Evolutionary conservation across 2,329 filamentous ascomycete species (phyloP).

Genomic region (Coniochaeta sp.): DNA sequence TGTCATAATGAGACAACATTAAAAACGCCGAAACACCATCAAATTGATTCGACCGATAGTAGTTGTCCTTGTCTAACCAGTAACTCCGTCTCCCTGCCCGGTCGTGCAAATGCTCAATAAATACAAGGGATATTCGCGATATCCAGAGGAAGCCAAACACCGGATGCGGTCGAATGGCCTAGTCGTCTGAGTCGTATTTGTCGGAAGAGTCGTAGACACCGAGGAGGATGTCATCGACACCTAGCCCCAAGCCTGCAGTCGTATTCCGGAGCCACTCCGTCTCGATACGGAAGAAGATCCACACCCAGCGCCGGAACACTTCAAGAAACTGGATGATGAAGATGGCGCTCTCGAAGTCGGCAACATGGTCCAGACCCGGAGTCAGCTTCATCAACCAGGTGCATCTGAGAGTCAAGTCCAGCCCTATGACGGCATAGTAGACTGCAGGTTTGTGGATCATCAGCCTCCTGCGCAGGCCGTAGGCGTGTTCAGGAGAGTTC

Average conservation of each 20-base stretch:
- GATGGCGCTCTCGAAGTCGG: constrained; percentile 81
- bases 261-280: constrained; percentile 74
- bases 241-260: constrained; percentile 41
- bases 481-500: constrained; percentile 59
- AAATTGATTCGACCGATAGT: background rate
- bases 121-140: background rate
- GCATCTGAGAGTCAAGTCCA: constrained; percentile 78
- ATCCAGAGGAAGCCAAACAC: background rate
- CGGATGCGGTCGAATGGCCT: background rate
- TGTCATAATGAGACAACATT: too few relatives aligned
- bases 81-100: background rate
- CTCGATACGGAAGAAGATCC: constrained; percentile 94
- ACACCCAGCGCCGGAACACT: constrained; percentile 84
- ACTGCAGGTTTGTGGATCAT: constrained; percentile 64
- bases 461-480: constrained; percentile 68
- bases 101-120: constrained; percentile 1
- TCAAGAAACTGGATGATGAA: constrained; percentile 85
- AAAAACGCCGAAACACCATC: too few relatives aligned
- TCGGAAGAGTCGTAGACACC: constrained; percentile 67
- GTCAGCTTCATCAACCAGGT: constrained; percentile 89
- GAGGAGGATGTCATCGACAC: constrained; percentile 66
- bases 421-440: constrained; percentile 74
- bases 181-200: constrained; percentile 53
- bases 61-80: background rate
- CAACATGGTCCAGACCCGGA: constrained; percentile 73